A percentile compares a stretch with the other conserved stretches of the same genome.
phyloP scores from a whole-genome alignment of 73 alveolate species.

The Stentor roeselii region DNA sequence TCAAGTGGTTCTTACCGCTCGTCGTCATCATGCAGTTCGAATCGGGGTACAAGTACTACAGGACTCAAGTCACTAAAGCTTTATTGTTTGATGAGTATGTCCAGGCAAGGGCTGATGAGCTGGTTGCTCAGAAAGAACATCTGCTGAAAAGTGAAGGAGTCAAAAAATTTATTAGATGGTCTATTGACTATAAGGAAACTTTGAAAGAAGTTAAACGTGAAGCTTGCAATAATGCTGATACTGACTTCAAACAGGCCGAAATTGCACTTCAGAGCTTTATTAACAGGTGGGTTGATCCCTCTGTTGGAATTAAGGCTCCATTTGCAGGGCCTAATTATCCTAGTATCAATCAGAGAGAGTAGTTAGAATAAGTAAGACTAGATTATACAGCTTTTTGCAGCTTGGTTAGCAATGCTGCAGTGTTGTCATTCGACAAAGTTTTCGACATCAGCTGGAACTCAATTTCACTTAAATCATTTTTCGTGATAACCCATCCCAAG shows the following conservation, averaged over 20 bases:
- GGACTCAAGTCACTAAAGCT: conserved; percentile 63
- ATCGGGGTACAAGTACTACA: conserved; percentile 49
- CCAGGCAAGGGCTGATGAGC: conserved; percentile 76
- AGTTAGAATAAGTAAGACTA: too few species aligned
- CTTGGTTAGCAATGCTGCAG: too few species aligned
- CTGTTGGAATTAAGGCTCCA: conserved; percentile 27
- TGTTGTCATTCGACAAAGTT: too few species aligned
- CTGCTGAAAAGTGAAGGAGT: conserved; percentile 46
- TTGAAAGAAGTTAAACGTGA: conserved; percentile 58
- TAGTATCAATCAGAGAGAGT: too few species aligned
- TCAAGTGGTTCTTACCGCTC: conserved; percentile 31
- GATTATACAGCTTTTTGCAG: too few species aligned
- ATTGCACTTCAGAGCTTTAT: conserved; percentile 58
- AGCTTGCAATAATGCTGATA: conserved; percentile 58
- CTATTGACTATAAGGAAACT: conserved; percentile 61
- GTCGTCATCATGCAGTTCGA: conserved; percentile 44
- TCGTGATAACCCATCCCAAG: neutral
- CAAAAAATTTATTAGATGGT: conserved; percentile 56
- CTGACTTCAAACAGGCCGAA: conserved; percentile 71
- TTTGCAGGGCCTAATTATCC: conserved; percentile 24
- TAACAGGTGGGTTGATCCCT: conserved; percentile 47
- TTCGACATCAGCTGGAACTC: too few species aligned
- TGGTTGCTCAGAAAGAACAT: conserved; percentile 64
- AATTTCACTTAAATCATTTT: neutral
- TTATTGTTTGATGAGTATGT: conserved; percentile 70